These are phyloP conservation scores for Pseudognaphalium luteoalbum DNA, from an alignment of 129 eudicot species.

Conservation along the genomic window DNA sequence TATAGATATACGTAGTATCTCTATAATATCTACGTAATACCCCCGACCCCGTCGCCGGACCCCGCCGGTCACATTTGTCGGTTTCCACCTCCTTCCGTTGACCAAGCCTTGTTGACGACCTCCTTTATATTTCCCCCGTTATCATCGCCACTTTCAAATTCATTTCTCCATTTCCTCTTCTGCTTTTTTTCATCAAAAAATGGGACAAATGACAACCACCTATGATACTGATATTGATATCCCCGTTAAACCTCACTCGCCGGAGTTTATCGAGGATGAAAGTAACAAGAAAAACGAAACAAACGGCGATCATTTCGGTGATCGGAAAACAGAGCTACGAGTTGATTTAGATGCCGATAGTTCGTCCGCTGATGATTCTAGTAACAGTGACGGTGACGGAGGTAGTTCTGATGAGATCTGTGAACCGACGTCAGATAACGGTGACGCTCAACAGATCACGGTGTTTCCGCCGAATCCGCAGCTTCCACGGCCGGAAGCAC, in stretches of 20 bases:
- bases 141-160: conserved; percentile 18
- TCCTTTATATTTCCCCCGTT: conserved; percentile 17
- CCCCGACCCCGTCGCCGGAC: conserved; percentile 32
- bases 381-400: conserved; percentile 13
- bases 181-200: background rate
- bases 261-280: conserved; percentile 15
- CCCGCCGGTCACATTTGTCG: conserved; percentile 42
- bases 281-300: conserved; percentile 5
- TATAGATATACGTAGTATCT: background rate
- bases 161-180: background rate
- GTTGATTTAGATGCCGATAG: conserved; percentile 8
- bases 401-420: conserved; percentile 5
- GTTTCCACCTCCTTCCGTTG: conserved; percentile 35
- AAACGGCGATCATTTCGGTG: conserved; percentile 17
- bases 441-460: conserved; percentile 14
- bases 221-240: conserved; percentile 18
- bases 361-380: conserved; percentile 21
- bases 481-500: conserved; percentile 77
- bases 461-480: conserved; percentile 47
- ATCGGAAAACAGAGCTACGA: conserved; percentile 6
- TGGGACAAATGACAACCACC: conserved; percentile 23
- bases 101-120: conserved; percentile 21
- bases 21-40: conserved; percentile 10
- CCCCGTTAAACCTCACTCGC: conserved; percentile 6
- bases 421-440: conserved; percentile 12